Conservation (phyloP, 495 filamentous ascomycete species). For the Trichocladium uniseriatum region DNA sequence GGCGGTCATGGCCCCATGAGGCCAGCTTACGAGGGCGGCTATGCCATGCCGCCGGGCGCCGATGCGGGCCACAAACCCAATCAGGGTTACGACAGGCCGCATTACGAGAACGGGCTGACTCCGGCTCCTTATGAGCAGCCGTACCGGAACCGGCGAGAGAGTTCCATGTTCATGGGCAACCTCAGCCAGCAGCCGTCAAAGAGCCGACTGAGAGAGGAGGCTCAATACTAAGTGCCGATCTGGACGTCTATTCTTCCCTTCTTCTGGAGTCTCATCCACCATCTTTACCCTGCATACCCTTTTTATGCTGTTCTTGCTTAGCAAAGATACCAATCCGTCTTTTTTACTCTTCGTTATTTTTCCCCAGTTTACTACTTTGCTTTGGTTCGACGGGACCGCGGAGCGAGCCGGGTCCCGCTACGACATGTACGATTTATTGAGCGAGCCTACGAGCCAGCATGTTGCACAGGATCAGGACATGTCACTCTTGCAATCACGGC, state of each 20-base stretch:
- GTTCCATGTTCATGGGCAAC: conserved; percentile 39
- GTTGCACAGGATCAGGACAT: background rate
- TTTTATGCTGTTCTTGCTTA: conserved; percentile 2
- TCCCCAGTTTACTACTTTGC: too few species aligned
- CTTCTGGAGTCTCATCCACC: too few species aligned
- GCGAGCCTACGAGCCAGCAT: background rate
- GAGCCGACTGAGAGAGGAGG: conserved; percentile 39
- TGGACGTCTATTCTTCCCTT: too few species aligned
- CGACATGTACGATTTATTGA: background rate
- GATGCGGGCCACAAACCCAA: conserved; percentile 4
- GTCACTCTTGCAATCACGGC: too few species aligned
- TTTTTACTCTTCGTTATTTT: background rate
- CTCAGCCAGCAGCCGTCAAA: conserved; percentile 38
- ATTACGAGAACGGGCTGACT: conserved; percentile 32
- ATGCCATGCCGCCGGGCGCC: conserved; percentile 10
- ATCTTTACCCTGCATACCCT: background rate
- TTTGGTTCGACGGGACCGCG: too few species aligned
- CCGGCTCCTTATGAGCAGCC: conserved; percentile 34
- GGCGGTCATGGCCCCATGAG: conserved; percentile 25
- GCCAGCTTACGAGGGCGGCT: conserved; percentile 35
- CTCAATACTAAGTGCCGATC: conserved; percentile 22
- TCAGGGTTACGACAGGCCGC: conserved; percentile 34
- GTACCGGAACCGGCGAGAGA: conserved; percentile 37
- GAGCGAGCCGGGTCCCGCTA: background rate
- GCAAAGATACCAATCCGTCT: background rate